Evolutionary conservation across 2,329 filamentous ascomycete genomes (phyloP).

Genomic region (Akanthomyces muscarius): DNA sequence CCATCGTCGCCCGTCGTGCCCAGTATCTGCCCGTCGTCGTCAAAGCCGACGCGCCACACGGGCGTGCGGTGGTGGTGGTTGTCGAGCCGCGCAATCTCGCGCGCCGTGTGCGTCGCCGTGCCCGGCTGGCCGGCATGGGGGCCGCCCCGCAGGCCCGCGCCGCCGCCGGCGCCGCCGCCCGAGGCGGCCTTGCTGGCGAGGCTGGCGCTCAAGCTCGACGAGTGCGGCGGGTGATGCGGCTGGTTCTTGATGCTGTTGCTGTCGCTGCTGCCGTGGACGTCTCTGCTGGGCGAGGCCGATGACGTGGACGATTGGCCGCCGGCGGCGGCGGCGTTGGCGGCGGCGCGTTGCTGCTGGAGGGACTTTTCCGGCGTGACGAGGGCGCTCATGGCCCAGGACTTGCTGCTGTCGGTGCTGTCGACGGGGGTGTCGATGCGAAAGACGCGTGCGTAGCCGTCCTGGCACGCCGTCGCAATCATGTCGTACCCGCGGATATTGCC

Average conservation of each 20-base stretch:
- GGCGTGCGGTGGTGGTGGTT: conserved; percentile 58
- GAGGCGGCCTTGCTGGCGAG: conserved; percentile 46
- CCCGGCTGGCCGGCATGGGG: too few species aligned
- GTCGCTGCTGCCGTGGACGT: conserved; percentile 1
- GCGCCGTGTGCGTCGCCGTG: conserved; percentile 2
- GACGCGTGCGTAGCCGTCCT: conserved; percentile 86
- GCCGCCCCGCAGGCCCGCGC: too few species aligned
- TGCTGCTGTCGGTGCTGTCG: conserved; percentile 33
- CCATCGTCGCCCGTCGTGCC: conserved; percentile 76
- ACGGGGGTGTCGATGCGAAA: conserved; percentile 69
- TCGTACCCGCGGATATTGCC: conserved; percentile 89
- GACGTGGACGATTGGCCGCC: conserved; percentile 5
- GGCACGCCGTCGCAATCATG: conserved; percentile 84
- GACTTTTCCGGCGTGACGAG: conserved; percentile 36
- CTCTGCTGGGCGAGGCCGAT: conserved; percentile 20
- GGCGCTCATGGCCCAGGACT: conserved; percentile 46
- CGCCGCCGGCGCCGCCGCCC: neutral
- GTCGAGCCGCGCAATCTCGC: conserved; percentile 63
- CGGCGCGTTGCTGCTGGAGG: conserved; percentile 20
- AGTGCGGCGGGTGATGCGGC: conserved; percentile 32
- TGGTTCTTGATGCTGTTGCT: conserved; percentile 21
- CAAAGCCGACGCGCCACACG: conserved; percentile 72
- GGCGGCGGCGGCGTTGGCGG: conserved; percentile 23
- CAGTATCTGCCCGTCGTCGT: conserved; percentile 66
- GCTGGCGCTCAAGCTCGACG: conserved; percentile 49